These are phyloP conservation scores for Aspergillus egyptiacus DNA, from an alignment of 495 filamentous ascomycete species.

Conservation along the genomic window DNA sequence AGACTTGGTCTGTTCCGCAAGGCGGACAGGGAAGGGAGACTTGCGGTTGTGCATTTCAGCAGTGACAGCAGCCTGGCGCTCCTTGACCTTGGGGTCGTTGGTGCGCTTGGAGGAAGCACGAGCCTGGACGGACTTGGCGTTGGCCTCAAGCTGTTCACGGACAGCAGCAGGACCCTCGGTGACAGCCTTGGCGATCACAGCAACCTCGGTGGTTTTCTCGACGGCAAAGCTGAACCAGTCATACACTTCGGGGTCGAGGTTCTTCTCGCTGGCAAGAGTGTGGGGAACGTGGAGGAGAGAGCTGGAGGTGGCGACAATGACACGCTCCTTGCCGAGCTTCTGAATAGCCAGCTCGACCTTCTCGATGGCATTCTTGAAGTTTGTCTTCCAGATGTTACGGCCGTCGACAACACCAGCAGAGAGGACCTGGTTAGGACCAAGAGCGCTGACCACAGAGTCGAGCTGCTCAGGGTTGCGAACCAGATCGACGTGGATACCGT, in stretches of 20 bases:
- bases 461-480: slow-evolving; percentile 98
- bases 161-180: slow-evolving; percentile 84
- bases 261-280: slow-evolving; percentile 96
- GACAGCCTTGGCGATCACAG: slow-evolving; percentile 92
- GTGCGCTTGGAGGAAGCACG: slow-evolving; percentile 88
- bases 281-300: slow-evolving; percentile 97
- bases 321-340: slow-evolving; percentile 90
- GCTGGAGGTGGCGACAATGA: slow-evolving; percentile 92
- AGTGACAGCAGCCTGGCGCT: slow-evolving; percentile 82
- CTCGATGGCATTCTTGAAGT: slow-evolving; percentile 87
- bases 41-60: slow-evolving; percentile 83
- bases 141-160: slow-evolving; percentile 80
- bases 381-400: slow-evolving; percentile 99
- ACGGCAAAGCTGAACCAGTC: slow-evolving; percentile 99
- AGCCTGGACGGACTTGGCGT: slow-evolving; percentile 81
- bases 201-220: slow-evolving; percentile 89
- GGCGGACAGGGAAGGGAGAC: slow-evolving; percentile 75
- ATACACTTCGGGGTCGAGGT: slow-evolving; percentile 80
- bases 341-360: slow-evolving; percentile 81
- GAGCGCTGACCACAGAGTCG: slow-evolving; percentile 63
- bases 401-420: slow-evolving; percentile 95
- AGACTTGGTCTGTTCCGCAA: slow-evolving; percentile 75
- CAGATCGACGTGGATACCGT: slow-evolving; percentile 89
- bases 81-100: slow-evolving; percentile 94
- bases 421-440: slow-evolving; percentile 80